A percentile compares a stretch with the other conserved stretches of the same genome.
Conservation (phyloP, 352 stramenopile species). For the Saprolegnia parasitica region DNA sequence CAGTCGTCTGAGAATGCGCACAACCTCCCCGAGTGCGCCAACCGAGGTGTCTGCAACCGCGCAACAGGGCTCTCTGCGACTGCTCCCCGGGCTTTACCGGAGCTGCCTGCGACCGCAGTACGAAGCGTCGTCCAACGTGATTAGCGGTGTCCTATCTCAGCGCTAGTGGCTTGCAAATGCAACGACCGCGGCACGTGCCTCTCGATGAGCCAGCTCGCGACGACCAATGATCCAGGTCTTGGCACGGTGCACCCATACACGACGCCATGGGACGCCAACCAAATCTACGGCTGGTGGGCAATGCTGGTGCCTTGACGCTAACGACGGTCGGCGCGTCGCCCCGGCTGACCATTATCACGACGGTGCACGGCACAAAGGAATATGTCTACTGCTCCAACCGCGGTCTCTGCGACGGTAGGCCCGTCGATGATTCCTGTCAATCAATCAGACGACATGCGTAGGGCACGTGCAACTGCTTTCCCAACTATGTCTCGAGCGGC, state of each 20-base stretch:
- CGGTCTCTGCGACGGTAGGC: conserved; percentile 68
- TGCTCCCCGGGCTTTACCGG: conserved; percentile 74
- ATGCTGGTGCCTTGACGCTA: conserved; percentile 45
- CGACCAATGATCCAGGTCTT: conserved; percentile 54
- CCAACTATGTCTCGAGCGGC: conserved; percentile 78
- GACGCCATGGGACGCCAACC: conserved; percentile 77
- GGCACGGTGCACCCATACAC: conserved; percentile 48
- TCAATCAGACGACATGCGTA: neutral
- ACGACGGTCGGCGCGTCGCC: conserved; percentile 44
- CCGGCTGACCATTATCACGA: conserved; percentile 46
- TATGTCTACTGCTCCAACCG: conserved; percentile 79
- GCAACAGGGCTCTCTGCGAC: conserved; percentile 51
- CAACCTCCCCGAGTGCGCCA: conserved; percentile 84
- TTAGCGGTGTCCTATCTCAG: neutral
- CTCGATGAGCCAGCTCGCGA: conserved; percentile 56
- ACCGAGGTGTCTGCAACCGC: conserved; percentile 60
- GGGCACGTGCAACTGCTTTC: conserved; percentile 81
- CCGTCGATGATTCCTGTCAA: conserved; percentile 14
- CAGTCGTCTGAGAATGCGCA: conserved; percentile 64
- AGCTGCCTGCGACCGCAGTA: conserved; percentile 67
- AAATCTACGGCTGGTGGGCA: conserved; percentile 67
- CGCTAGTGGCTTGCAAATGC: conserved; percentile 62
- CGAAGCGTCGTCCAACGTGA: conserved; percentile 27
- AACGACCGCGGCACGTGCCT: conserved; percentile 76
- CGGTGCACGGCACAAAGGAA: conserved; percentile 86